Evolutionary conservation across 805 yeast species (phyloP).

Genomic region (Metschnikowia arizonensis): DNA sequence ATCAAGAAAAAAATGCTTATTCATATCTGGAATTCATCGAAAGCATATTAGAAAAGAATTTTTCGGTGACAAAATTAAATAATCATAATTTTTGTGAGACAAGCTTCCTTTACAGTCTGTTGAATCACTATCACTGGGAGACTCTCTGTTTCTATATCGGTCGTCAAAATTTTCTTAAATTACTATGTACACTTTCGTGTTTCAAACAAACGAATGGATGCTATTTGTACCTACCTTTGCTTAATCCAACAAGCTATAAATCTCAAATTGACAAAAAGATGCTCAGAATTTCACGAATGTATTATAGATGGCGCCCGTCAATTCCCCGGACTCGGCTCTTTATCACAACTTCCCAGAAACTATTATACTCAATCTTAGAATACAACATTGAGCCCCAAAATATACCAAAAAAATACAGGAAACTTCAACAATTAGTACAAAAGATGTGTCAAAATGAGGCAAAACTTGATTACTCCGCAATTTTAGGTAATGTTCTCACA

Average conservation of each 20-base stretch:
- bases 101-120: conserved; percentile 27
- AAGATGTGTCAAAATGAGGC: conserved; percentile 27
- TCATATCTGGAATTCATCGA: conserved; percentile 7
- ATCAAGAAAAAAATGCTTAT: neutral
- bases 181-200: conserved; percentile 23
- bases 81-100: neutral
- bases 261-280: neutral
- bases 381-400: neutral
- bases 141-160: conserved; percentile 40
- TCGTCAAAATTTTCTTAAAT: conserved; percentile 30
- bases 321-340: neutral
- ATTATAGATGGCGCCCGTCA: conserved; percentile 4
- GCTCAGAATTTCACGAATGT: neutral
- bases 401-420: conserved; percentile 9
- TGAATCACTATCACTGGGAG: conserved; percentile 47
- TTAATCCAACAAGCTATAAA: neutral
- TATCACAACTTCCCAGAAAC: neutral
- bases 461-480: conserved; percentile 1
- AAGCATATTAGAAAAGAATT: neutral
- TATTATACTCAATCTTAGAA: neutral
- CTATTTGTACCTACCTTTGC: neutral
- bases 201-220: neutral
- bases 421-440: conserved; percentile 17
- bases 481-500: conserved; percentile 24
- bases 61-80: neutral